Base-by-base conservation (phyloP, 768 basidiomycete genomes). In the Boletus tomentosulus region DNA sequence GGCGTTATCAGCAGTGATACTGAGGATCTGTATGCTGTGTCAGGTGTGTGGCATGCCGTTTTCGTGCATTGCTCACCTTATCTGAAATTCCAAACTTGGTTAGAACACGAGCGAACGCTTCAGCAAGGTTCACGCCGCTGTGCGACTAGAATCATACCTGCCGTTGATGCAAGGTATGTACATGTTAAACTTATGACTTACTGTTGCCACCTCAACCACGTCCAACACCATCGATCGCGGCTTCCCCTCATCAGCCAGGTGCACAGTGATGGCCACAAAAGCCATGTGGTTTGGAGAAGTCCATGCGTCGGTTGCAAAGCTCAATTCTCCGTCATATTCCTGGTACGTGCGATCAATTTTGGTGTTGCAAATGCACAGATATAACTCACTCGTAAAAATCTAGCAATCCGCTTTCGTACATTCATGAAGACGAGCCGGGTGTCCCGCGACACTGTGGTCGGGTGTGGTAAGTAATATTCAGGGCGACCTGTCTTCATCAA, bases 391-490 rank as follows among this genome's bases (percentile, higher is more conserved):
- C 62, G 51, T 13, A 72, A 55, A 58, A 71, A 56, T 16, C 65
- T 63, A 6, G 62, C 60, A 24, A 78, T 58, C 1, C 58, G 41
- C 15, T 62, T 28, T 0, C 56, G 34, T 11, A 54, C 55, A 7
- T 46, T 27, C 3, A 22, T 53, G 54, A 74, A 78, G 0, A 73
- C 62, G 1, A 57, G 27, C 7, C 5, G 58, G 0, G 73, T 51
- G 48, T 76, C 72, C 1, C 62, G 57, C 0, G 66, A 66, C 1
- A 78, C 67, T 0, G 71, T 76, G 0, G 52, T 25, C 2, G 60
- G 56, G 3, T 35, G 2, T 3, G 39, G 33, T 47, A 48, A 13
- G 33, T 53, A 53, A 35, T 44, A 48, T 10, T 48, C 33, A 0
- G 25, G 42, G 1, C 33, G 6, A 4, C 25, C 46, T 4, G 45